Conservation (phyloP, 345 rosid genomes). For the Trapa bicornis region DNA sequence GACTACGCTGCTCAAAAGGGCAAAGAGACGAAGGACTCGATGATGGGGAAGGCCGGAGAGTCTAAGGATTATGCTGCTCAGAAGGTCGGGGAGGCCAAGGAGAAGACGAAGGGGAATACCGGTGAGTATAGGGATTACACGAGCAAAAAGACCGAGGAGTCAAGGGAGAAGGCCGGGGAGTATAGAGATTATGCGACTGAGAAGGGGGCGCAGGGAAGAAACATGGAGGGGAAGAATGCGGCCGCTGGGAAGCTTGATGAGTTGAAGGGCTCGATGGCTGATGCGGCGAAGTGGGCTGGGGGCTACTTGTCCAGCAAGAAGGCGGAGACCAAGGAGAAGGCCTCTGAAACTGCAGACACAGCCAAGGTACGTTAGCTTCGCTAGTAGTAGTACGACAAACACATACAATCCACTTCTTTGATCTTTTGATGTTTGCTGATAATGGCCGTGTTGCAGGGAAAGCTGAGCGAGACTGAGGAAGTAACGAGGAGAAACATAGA, state of each 20-base stretch:
- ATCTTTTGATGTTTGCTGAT: not conserved
- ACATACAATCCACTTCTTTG: not conserved
- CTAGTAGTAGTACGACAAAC: not conserved
- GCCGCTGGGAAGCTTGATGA: conserved; percentile 25
- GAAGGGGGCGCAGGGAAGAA: conserved; percentile 1
- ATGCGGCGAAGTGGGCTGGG: conserved; percentile 46
- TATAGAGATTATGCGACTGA: conserved; percentile 8
- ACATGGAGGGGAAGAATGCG: conserved; percentile 24
- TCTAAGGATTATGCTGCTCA: conserved; percentile 8
- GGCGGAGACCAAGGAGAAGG: conserved; percentile 43
- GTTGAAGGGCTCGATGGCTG: conserved; percentile 41
- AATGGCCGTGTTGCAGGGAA: conserved; percentile 21
- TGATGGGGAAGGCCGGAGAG: conserved; percentile 14
- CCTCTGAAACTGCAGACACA: conserved; percentile 30
- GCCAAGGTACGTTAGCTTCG: conserved; percentile 29
- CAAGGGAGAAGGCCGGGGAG: conserved; percentile 6
- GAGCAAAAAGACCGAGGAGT: conserved; percentile 9
- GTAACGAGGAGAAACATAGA: conserved; percentile 39
- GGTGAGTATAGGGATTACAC: conserved; percentile 13
- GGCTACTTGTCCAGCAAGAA: conserved; percentile 37
- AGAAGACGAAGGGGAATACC: conserved; percentile 8
- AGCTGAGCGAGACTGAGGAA: conserved; percentile 32
- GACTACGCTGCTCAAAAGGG: conserved; percentile 11
- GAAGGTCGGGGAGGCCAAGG: conserved; percentile 11
- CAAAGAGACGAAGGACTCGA: conserved; percentile 2